These are phyloP conservation scores for Plenodomus tracheiphilus DNA, from an alignment of 2,329 filamentous ascomycete genomes.

Conservation along the genomic window DNA sequence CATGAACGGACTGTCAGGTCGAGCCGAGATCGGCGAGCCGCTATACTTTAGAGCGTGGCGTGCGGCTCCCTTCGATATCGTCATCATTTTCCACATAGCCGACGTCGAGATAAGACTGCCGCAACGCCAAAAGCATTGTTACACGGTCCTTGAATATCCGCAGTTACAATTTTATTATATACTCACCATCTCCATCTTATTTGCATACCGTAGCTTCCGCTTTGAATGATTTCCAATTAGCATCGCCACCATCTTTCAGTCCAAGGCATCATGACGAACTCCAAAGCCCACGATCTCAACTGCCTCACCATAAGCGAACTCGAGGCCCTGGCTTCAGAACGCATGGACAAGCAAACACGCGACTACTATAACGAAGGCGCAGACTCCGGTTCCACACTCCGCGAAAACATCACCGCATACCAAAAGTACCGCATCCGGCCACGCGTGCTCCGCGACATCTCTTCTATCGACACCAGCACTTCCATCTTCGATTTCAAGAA, in stretches of 20 bases:
- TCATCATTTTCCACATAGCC: slow-evolving; percentile 15
- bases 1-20: slow-evolving; percentile 1
- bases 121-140: neutral
- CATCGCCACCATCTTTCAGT: neutral
- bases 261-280: slow-evolving; percentile 16
- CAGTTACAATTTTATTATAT: neutral
- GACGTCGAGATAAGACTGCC: slow-evolving; percentile 3
- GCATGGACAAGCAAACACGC: slow-evolving; percentile 37
- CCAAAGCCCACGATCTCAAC: slow-evolving; percentile 25
- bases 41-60: neutral
- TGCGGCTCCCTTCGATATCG: slow-evolving; percentile 10
- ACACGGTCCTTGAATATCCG: slow-evolving; percentile 3
- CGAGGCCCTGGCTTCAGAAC: slow-evolving; percentile 27
- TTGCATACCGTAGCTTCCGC: no score
- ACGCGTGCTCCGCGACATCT: slow-evolving; percentile 47
- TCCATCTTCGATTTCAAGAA: slow-evolving; percentile 17
- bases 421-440: slow-evolving; percentile 37
- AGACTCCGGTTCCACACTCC: slow-evolving; percentile 25
- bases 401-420: slow-evolving; percentile 33
- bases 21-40: slow-evolving; percentile 17
- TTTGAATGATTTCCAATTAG: no score
- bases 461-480: slow-evolving; percentile 41
- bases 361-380: slow-evolving; percentile 36
- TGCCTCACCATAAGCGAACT: slow-evolving; percentile 34
- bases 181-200: neutral